phyloP scores from a whole-genome alignment of 441 rosid species.

The Erodium trifolium region DNA sequence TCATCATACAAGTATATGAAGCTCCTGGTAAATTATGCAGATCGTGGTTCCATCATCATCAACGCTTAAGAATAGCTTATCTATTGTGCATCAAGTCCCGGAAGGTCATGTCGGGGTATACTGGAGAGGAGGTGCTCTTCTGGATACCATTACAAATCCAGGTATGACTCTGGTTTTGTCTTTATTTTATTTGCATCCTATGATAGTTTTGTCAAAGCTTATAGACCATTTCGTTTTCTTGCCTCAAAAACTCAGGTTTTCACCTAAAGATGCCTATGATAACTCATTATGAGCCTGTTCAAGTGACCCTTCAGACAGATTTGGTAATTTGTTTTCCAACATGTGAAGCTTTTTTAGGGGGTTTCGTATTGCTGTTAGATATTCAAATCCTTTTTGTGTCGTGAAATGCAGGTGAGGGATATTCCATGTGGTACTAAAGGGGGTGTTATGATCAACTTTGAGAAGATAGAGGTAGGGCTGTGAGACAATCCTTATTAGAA shows the following conservation, averaged over 20 bases:
- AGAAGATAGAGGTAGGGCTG: constrained; percentile 66
- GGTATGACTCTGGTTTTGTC: constrained; percentile 28
- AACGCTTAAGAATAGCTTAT: constrained; percentile 21
- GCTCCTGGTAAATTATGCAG: constrained; percentile 23
- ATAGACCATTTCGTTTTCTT: background rate
- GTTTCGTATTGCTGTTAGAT: constrained; percentile 12
- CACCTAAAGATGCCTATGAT: constrained; percentile 71
- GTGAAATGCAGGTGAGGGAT: constrained; percentile 59
- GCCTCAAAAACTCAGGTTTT: constrained; percentile 43
- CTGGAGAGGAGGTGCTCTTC: constrained; percentile 92
- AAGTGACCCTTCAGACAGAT: constrained; percentile 90
- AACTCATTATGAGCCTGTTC: constrained; percentile 81
- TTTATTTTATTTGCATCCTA: background rate
- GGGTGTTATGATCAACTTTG: constrained; percentile 86
- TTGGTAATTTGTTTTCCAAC: constrained; percentile 32
- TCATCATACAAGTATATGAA: constrained; percentile 8
- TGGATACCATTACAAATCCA: constrained; percentile 52
- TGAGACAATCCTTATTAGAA: background rate
- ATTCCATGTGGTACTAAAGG: constrained; percentile 98
- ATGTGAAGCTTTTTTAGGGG: no score
- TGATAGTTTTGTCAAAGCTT: background rate
- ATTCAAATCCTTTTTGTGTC: background rate
- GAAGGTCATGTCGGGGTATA: constrained; percentile 94
- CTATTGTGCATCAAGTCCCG: constrained; percentile 73
- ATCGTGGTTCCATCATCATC: constrained; percentile 37